Percentiles rank a stretch among this genome's conserved stretches.
phyloP scores from a whole-genome alignment of 305 asterid genomes.

The Solanum hybrid region DNA sequence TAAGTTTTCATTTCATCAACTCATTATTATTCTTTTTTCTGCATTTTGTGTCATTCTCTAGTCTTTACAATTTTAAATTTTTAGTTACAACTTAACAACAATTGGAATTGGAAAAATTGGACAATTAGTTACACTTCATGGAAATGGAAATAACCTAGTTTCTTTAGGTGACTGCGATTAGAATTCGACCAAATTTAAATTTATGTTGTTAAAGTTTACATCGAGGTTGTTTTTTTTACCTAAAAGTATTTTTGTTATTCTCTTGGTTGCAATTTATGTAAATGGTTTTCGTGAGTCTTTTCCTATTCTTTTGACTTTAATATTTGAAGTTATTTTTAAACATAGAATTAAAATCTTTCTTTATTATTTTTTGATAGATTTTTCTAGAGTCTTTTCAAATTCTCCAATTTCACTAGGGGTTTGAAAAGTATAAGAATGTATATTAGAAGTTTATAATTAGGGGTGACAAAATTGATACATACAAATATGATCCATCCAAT shows the following conservation, averaged over 20 bases:
- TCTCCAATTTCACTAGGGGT: background rate
- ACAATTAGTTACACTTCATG: background rate
- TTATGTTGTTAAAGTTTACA: background rate
- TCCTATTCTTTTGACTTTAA: background rate
- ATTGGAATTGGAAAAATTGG: constrained; percentile 21
- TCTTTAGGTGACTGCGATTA: background rate
- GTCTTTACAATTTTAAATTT: constrained; percentile 11
- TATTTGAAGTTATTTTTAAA: no score
- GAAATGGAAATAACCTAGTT: background rate
- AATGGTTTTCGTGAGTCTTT: no score
- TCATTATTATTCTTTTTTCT: constrained; percentile 4
- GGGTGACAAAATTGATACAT: background rate
- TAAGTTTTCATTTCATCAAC: background rate
- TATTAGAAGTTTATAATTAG: background rate
- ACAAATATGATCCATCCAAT: no score
- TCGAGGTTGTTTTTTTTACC: background rate
- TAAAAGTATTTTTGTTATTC: background rate
- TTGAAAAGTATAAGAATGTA: background rate
- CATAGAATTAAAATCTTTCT: background rate
- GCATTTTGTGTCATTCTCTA: constrained; percentile 17
- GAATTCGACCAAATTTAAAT: background rate
- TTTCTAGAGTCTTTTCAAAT: no score
- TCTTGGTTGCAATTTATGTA: background rate
- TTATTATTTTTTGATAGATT: no score
- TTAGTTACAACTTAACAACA: constrained; percentile 11